Conservation (phyloP, 352 stramenopile species). For the Globisporangium nunn region DNA sequence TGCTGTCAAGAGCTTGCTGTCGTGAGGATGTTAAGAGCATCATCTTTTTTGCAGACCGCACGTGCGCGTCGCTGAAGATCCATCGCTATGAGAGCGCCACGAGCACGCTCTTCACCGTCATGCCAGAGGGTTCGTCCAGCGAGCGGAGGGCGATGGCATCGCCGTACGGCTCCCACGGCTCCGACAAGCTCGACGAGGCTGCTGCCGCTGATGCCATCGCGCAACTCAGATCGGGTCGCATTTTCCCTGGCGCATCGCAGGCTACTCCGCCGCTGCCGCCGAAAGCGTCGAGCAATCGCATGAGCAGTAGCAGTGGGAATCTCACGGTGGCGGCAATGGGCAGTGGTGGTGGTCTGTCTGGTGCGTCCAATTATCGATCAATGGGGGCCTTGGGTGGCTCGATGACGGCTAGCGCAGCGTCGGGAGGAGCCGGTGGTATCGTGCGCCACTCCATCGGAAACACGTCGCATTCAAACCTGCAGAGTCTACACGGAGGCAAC, state of each 20-base stretch:
- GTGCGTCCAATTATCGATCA: constrained; percentile 10
- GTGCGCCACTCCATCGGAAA: constrained; percentile 9
- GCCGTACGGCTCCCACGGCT: constrained; percentile 18
- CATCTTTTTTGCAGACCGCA: constrained; percentile 40
- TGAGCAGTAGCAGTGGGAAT: constrained; percentile 14
- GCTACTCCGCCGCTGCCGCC: constrained; percentile 12
- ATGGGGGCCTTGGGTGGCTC: constrained; percentile 8
- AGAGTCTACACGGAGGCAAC: constrained; percentile 7
- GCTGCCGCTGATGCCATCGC: not conserved
- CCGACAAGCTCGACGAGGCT: constrained; percentile 10
- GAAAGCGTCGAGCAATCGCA: not conserved
- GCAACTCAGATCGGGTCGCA: constrained; percentile 1
- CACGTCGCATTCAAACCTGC: constrained; percentile 14
- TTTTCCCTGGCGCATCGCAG: constrained; percentile 2
- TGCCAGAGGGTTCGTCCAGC: constrained; percentile 1
- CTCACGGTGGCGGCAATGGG: constrained; percentile 1
- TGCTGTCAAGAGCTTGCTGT: not conserved
- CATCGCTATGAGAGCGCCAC: constrained; percentile 53
- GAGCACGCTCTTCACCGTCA: constrained; percentile 67
- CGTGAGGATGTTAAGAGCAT: not conserved
- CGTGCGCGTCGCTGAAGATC: constrained; percentile 78
- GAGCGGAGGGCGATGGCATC: not conserved
- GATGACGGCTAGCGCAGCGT: not conserved
- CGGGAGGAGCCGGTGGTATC: constrained; percentile 6
- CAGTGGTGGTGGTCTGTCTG: not conserved